A percentile compares a stretch with the other conserved stretches of the same genome.
Evolutionary conservation across 352 stramenopile genomes (phyloP).

Genomic region (Elongisporangium anandrum): DNA sequence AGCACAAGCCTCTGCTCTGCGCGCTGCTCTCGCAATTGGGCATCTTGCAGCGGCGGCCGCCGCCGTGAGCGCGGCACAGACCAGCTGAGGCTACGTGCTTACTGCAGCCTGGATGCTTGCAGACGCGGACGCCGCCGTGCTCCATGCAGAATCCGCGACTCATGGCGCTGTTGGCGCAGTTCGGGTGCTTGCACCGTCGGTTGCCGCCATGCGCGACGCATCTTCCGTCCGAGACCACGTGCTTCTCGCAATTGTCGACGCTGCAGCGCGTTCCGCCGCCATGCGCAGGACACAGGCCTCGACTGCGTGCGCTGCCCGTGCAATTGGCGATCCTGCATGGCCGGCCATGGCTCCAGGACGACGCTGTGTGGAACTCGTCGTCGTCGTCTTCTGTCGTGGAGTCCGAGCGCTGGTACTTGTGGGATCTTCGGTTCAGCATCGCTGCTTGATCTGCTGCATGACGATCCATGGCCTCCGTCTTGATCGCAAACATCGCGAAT

Average conservation of each 20-base stretch:
- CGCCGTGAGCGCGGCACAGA: constrained; percentile 77
- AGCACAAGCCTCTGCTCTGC: constrained; percentile 78
- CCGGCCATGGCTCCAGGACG: constrained; percentile 16
- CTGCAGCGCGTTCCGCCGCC: constrained; percentile 59
- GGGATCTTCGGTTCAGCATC: background rate
- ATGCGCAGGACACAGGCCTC: constrained; percentile 51
- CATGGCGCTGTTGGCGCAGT: constrained; percentile 48
- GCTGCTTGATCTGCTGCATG: background rate
- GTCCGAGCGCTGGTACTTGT: background rate
- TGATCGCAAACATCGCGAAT: background rate
- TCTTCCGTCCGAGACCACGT: constrained; percentile 58
- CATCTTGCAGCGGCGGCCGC: constrained; percentile 77
- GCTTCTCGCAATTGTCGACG: constrained; percentile 42
- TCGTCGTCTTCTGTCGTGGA: constrained; percentile 16
- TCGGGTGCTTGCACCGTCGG: constrained; percentile 34
- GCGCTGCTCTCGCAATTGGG: constrained; percentile 69
- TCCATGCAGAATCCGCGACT: constrained; percentile 58
- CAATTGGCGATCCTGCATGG: constrained; percentile 17
- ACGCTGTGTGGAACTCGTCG: constrained; percentile 1
- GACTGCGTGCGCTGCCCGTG: constrained; percentile 41
- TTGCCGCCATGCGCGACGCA: constrained; percentile 64
- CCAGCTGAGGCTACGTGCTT: constrained; percentile 79
- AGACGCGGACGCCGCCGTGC: constrained; percentile 72
- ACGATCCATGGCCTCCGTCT: background rate
- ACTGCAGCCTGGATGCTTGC: constrained; percentile 49